Conservation (phyloP, 805 yeast genomes). For the Candida namnaoensis region DNA sequence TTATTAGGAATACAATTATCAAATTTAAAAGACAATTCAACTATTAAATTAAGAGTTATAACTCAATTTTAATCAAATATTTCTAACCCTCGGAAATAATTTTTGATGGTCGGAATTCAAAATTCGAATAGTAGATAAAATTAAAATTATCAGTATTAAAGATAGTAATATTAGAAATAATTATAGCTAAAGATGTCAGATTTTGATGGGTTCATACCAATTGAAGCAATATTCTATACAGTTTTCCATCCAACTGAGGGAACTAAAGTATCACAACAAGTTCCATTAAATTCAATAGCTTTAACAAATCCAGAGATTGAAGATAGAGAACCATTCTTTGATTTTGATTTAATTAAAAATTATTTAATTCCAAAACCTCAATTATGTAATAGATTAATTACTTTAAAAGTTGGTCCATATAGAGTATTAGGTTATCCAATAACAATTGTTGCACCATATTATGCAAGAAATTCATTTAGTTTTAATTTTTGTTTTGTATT, state of each 20-base stretch:
- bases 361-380: slow-evolving; percentile 92
- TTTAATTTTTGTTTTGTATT: slow-evolving; percentile 93
- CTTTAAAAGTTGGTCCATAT: slow-evolving; percentile 62
- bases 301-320: slow-evolving; percentile 2
- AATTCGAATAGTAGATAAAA: no score
- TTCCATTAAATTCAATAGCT: slow-evolving; percentile 65
- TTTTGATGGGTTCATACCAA: slow-evolving; percentile 68
- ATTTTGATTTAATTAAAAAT: slow-evolving; percentile 81
- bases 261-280: slow-evolving; percentile 83
- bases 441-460: slow-evolving; percentile 60
- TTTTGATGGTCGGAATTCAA: no score
- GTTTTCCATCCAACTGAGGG: slow-evolving; percentile 96
- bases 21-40: no score
- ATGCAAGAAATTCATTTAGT: slow-evolving; percentile 85
- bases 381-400: slow-evolving; percentile 73
- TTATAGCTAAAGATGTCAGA: no score
- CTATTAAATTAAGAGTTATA: no score
- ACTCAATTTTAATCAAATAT: no score
- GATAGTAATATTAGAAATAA: no score
- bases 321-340: slow-evolving; percentile 36
- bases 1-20: no score
- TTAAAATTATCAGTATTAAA: no score
- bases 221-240: slow-evolving; percentile 79
- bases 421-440: slow-evolving; percentile 87
- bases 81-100: no score